Evolutionary conservation across 495 filamentous ascomycete genomes (phyloP), one percentile per base, ranked within the genome.

Genomic region (Aspergillus baeticus): DNA sequence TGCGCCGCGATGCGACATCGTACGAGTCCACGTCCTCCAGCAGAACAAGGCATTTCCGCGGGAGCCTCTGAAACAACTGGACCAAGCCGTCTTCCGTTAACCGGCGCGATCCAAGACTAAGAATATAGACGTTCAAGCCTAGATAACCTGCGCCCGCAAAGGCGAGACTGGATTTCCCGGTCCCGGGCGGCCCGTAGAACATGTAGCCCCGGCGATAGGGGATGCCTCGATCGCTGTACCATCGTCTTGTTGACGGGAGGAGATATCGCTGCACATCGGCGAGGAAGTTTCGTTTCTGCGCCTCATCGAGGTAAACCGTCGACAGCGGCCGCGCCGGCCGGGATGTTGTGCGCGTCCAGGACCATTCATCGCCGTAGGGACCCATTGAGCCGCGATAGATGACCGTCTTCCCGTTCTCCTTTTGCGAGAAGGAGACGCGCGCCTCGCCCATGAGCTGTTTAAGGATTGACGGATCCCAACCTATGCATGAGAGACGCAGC

Each of bases 181-280:
- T 75, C 17, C 73, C 58, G 10, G 72, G 70, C 0, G 65, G 72
- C 7, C 72, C 60, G 52, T 70, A 60, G 15, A 76, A 61, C 41
- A 76, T 62, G 31, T 73, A 74, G 6, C 70, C 69, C 47, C 63
- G 63, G 36, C 70, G 61, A 42, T 74, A 73, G 21, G 68, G 71
- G 35, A 77, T 74, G 5, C 72, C 87, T 0, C 85, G 74, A 34
- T 82, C 80, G 37, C 84, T 79, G 55, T 91, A 92, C 89, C 86
- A 93, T 17, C 68, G 69, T 17, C 82, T 71, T 2, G 83, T 90
- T 6, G 76, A 71, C 0, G 87, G 81, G 54, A 89, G 81, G 3
- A 94, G 74, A 63, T 90, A 96, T 61, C 93, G 88, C 63, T 89
- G 87, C 13, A 41, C 38, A 15, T 41, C 38, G 6, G 38, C 38